A percentile compares a stretch with the other conserved stretches of the same genome.
Conservation (phyloP, 164 flowering plant genomes). For the Chloranthus sessilifolius region DNA sequence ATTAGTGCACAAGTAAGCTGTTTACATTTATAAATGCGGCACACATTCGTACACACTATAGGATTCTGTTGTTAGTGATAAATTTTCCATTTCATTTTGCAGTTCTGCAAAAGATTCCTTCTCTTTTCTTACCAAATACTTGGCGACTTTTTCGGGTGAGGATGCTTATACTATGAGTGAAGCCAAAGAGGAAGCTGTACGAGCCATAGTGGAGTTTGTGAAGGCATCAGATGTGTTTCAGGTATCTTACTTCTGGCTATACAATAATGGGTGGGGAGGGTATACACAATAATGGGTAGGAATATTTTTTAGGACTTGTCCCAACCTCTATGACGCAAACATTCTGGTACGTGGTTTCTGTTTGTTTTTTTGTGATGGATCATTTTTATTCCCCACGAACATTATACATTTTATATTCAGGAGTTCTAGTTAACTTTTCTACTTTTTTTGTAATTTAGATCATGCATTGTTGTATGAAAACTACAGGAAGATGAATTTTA, state of each 20-base stretch:
- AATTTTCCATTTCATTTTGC: constrained; percentile 16
- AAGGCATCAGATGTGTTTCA: constrained; percentile 85
- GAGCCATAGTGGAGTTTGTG: constrained; percentile 76
- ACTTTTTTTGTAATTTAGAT: too few relatives aligned
- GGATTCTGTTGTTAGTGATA: background rate
- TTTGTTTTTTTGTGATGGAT: too few relatives aligned
- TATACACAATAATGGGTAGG: too few relatives aligned
- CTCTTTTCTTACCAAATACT: constrained; percentile 70
- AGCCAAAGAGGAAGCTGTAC: constrained; percentile 89
- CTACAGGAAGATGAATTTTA: too few relatives aligned
- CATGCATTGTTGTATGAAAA: too few relatives aligned
- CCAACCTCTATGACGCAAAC: too few relatives aligned
- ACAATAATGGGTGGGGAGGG: too few relatives aligned
- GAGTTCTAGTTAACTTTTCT: too few relatives aligned
- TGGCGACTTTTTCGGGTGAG: constrained; percentile 84
- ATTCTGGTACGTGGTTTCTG: too few relatives aligned
- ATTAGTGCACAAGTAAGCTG: background rate
- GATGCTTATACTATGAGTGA: constrained; percentile 61
- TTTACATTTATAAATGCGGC: background rate
- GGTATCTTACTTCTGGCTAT: constrained; percentile 36
- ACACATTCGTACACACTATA: background rate
- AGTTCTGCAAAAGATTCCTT: constrained; percentile 77
- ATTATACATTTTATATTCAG: too few relatives aligned
- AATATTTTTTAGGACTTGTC: too few relatives aligned
- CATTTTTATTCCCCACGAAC: too few relatives aligned